Conservation (phyloP, 371 early-diverging fungal species). For the Nematocida ironsii region DNA sequence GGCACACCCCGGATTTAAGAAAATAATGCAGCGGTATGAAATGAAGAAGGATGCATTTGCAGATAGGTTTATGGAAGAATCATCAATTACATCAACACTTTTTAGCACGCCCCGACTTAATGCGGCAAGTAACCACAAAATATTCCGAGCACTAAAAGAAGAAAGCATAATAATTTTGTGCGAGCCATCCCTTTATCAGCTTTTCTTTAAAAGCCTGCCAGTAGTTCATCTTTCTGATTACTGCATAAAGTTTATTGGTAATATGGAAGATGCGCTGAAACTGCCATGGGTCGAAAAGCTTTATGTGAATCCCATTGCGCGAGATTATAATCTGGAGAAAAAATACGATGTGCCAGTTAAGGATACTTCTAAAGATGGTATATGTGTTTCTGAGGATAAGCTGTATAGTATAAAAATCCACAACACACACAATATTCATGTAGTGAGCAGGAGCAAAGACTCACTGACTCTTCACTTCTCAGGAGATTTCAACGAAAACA, state of each 20-base stretch:
- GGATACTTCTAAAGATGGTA: neutral
- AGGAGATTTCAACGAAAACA: slow-evolving; percentile 29
- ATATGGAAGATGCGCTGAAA: slow-evolving; percentile 23
- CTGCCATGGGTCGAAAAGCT: neutral
- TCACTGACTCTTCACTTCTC: slow-evolving; percentile 19
- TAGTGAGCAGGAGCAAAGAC: slow-evolving; percentile 3
- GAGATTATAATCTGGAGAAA: neutral
- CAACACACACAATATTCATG: slow-evolving; percentile 15
- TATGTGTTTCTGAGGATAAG: neutral
- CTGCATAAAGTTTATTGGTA: slow-evolving; percentile 33
- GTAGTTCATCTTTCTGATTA: slow-evolving; percentile 24
- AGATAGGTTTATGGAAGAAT: neutral
- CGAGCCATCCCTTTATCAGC: slow-evolving; percentile 5
- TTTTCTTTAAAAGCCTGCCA: slow-evolving; percentile 22
- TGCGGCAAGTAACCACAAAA: neutral
- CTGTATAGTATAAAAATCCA: slow-evolving; percentile 4
- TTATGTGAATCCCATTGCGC: neutral
- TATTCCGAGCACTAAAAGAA: neutral
- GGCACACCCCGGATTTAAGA: slow-evolving; percentile 36
- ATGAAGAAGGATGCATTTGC: slow-evolving; percentile 33
- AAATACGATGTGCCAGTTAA: neutral
- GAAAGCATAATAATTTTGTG: slow-evolving; percentile 39
- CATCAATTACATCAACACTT: slow-evolving; percentile 5
- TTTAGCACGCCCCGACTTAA: neutral
- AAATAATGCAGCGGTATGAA: slow-evolving; percentile 37